Evolutionary conservation across 352 stramenopile genomes (phyloP), one percentile per base, ranked within the genome.

Genomic region (Phytophthora cactorum): DNA sequence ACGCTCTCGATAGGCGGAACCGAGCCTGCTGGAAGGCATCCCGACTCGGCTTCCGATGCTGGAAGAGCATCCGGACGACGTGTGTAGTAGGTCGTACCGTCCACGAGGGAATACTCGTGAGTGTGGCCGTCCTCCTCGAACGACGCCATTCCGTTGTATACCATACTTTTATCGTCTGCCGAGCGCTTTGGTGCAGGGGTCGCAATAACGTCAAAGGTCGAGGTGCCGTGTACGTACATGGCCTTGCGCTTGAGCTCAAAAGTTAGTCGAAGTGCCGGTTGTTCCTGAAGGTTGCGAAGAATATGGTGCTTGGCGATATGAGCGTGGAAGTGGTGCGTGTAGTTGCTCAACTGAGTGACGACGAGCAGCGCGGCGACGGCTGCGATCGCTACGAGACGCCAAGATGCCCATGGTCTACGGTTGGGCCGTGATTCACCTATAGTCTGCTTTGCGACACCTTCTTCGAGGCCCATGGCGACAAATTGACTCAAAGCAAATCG

Each of bases 281-380:
- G 52, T 41, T 71, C 55, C 38, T 81, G 68, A 8, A 86, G 63
- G 31, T 70, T 73, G 1, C 63, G 66, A 25, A 86, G 65, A 66
- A 80, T 71, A 29, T 65, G 69, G 46, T 86, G 75, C 51, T 86
- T 81, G 39, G 77, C 65, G 15, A 83, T 15, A 28, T 79, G 77
- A 9, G 68, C 58, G 45, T 79, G 66, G 38, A 82, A 67, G 57
- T 86, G 77, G 32, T 54, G 63, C 17, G 64, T 71, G 59, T 72
- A 78, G 57, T 56, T 53, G 28, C 57, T 63, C 14, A 64, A 51
- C 29, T 75, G 66, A 5, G 62, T 63, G 0, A 78, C 52, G 3
- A 60, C 54, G 7, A 78, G 58, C 22, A 75, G 49, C 2, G 44
- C 41, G 10, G 55, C 52, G 38, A 72, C 15, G 1, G 34, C 47